phyloP scores from a whole-genome alignment of 1,139 yeast species.

The Hyphopichia burtonii region DNA sequence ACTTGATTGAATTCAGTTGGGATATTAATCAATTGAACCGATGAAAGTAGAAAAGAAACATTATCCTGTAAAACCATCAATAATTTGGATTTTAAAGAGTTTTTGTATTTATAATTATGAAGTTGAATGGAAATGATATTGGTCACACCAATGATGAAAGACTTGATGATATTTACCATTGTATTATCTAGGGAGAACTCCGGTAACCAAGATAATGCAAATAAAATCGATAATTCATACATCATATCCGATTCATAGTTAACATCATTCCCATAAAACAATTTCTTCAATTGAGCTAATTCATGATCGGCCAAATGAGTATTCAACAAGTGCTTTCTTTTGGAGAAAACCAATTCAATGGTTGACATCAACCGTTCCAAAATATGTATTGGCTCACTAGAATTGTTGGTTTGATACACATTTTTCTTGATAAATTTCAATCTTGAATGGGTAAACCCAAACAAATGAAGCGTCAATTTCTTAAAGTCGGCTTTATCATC shows the following conservation, averaged over 20 bases:
- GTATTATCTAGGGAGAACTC: conserved; percentile 12
- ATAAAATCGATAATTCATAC: conserved; percentile 34
- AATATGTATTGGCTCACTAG: conserved; percentile 9
- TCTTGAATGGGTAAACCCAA: conserved; percentile 29
- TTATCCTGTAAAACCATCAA: conserved; percentile 12
- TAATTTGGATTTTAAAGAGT: conserved; percentile 15
- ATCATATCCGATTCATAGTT: conserved; percentile 7
- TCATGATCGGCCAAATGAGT: conserved; percentile 8
- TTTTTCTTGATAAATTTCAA: conserved; percentile 7
- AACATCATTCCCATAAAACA: neutral
- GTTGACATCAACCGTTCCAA: conserved; percentile 22
- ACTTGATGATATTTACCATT: conserved; percentile 23
- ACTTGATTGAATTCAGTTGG: neutral
- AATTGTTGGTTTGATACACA: neutral
- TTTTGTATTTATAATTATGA: conserved; percentile 26
- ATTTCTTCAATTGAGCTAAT: neutral
- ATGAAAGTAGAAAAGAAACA: conserved; percentile 10
- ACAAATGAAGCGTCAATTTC: conserved; percentile 32
- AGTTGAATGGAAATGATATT: conserved; percentile 30
- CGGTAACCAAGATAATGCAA: conserved; percentile 26
- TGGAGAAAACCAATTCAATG: conserved; percentile 30
- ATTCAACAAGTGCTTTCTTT: conserved; percentile 27
- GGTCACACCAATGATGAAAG: conserved; percentile 31
- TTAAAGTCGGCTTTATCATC: conserved; percentile 38
- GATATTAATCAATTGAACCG: conserved; percentile 5